Conservation (phyloP, 352 stramenopile species). For the Phytophthora agathidicida region DNA sequence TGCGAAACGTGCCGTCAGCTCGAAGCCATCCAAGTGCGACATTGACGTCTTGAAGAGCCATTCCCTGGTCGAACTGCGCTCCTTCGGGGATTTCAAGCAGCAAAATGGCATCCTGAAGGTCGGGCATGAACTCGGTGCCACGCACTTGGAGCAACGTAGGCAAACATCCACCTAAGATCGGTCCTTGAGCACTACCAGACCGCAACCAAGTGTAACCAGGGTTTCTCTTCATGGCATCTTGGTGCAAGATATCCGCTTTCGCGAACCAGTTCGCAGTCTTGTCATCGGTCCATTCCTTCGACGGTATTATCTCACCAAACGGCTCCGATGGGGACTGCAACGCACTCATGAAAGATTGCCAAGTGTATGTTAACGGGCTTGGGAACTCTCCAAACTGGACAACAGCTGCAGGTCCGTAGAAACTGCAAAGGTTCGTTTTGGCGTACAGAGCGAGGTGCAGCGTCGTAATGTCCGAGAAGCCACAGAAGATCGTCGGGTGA, state of each 20-base stretch:
- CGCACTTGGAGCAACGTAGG: conserved; percentile 62
- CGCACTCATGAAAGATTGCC: conserved; percentile 44
- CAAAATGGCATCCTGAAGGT: conserved; percentile 46
- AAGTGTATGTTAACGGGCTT: conserved; percentile 48
- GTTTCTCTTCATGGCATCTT: conserved; percentile 52
- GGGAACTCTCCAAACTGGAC: conserved; percentile 71
- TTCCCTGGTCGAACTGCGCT: conserved; percentile 56
- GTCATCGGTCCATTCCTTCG: conserved; percentile 62
- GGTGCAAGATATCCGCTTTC: conserved; percentile 44
- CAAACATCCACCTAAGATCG: conserved; percentile 60
- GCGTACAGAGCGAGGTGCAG: conserved; percentile 59
- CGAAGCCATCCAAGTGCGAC: conserved; percentile 51
- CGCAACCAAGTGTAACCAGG: conserved; percentile 52
- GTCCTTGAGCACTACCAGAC: conserved; percentile 30
- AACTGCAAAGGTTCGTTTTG: conserved; percentile 49
- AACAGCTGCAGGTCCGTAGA: conserved; percentile 65
- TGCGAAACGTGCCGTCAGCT: conserved; percentile 51
- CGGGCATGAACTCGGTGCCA: conserved; percentile 53
- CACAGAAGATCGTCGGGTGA: conserved; percentile 61
- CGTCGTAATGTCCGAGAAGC: conserved; percentile 70
- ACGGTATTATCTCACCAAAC: conserved; percentile 42
- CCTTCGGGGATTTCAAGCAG: conserved; percentile 62
- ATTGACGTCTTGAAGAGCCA: conserved; percentile 55
- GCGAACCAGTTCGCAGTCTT: conserved; percentile 70
- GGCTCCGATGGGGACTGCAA: conserved; percentile 24